These are phyloP conservation scores for Phytophthora pinifolia DNA, from an alignment of 352 stramenopile species.

Conservation along the genomic window DNA sequence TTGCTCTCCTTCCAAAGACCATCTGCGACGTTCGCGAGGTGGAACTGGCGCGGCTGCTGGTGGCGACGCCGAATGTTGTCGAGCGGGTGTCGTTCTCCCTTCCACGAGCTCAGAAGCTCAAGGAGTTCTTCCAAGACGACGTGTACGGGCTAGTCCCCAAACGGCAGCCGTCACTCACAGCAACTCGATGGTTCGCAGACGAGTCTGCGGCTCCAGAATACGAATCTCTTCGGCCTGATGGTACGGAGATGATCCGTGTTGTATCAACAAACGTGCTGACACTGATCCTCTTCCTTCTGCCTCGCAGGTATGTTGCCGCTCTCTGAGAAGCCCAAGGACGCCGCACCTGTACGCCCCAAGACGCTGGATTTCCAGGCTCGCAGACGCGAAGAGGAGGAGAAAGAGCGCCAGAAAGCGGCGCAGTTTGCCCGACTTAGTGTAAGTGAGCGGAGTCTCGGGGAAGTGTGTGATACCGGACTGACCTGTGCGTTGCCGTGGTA, in stretches of 20 bases:
- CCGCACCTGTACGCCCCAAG: conserved; percentile 41
- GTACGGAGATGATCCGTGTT: conserved; percentile 24
- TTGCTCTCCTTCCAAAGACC: conserved; percentile 60
- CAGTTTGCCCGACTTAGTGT: conserved; percentile 77
- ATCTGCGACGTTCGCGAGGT: conserved; percentile 67
- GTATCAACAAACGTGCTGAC: not conserved
- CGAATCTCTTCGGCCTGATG: conserved; percentile 55
- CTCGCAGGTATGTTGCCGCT: conserved; percentile 55
- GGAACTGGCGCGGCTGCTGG: conserved; percentile 64
- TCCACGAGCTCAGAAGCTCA: conserved; percentile 63
- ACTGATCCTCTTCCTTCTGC: conserved; percentile 4
- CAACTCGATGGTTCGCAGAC: conserved; percentile 59
- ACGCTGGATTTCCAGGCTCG: conserved; percentile 69
- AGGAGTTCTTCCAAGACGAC: conserved; percentile 83
- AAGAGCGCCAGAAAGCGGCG: conserved; percentile 57
- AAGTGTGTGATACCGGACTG: conserved; percentile 8
- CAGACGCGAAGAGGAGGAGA: conserved; percentile 59
- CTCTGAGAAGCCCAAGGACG: conserved; percentile 55
- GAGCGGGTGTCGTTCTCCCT: conserved; percentile 68
- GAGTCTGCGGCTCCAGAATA: conserved; percentile 38
- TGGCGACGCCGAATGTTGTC: conserved; percentile 53
- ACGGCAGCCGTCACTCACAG: conserved; percentile 32
- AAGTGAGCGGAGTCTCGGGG: conserved; percentile 10
- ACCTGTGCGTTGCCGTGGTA: conserved; percentile 6
- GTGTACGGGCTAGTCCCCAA: conserved; percentile 51